phyloP scores from a whole-genome alignment of 2,329 filamentous ascomycete genomes.

The Allantophomopsis cytisporea region DNA sequence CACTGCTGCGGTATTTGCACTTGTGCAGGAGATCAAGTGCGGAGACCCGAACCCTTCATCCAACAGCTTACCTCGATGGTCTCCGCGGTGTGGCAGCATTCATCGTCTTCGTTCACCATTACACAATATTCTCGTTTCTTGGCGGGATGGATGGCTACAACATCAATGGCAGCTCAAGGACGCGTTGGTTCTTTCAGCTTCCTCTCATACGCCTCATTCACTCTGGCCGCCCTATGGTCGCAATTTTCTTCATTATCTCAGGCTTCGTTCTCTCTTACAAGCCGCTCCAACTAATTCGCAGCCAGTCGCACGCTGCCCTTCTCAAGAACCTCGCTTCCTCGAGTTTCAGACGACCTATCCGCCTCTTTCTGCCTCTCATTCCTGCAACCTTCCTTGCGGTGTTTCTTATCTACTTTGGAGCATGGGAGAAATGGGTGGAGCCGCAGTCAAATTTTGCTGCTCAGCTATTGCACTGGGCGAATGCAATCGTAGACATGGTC shows the following conservation, averaged over 20 bases:
- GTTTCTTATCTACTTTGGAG: slow-evolving; percentile 1
- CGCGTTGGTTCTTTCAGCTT: slow-evolving; percentile 18
- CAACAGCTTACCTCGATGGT: slow-evolving; percentile 16
- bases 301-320: slow-evolving; percentile 18
- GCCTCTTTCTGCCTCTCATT: slow-evolving; percentile 26
- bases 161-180: not conserved
- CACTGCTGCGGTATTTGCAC: too few species aligned
- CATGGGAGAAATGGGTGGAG: not conserved
- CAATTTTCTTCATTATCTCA: slow-evolving; percentile 32
- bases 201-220: slow-evolving; percentile 25
- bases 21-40: too few species aligned
- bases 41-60: not conserved
- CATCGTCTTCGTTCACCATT: slow-evolving; percentile 2
- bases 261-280: slow-evolving; percentile 27
- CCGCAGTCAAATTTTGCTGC: not conserved
- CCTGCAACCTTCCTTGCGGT: slow-evolving; percentile 22
- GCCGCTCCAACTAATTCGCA: slow-evolving; percentile 21
- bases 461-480: not conserved
- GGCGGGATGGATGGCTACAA: not conserved
- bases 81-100: too few species aligned
- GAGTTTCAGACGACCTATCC: slow-evolving; percentile 25
- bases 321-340: slow-evolving; percentile 24
- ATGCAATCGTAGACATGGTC: not conserved
- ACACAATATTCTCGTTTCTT: slow-evolving; percentile 6
- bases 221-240: slow-evolving; percentile 28